These are phyloP conservation scores for Ramaria sp. DNA, from an alignment of 768 basidiomycete genomes.

Conservation along the genomic window DNA sequence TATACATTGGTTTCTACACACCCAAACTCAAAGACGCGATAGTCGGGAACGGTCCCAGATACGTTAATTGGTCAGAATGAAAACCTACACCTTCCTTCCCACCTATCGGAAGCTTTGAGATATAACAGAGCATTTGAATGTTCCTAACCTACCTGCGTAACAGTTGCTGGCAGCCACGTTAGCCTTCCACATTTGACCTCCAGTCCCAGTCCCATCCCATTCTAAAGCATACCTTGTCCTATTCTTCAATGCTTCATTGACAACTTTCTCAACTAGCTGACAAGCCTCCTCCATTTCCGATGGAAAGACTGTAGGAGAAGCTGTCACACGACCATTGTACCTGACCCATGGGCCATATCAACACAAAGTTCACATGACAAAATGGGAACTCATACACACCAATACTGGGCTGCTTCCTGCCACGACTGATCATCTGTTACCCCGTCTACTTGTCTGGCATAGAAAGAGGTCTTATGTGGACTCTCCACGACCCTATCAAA, in stretches of 20 bases:
- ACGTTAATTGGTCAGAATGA: slow-evolving; percentile 74
- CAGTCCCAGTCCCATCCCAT: slow-evolving; percentile 36
- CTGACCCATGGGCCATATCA: slow-evolving; percentile 26
- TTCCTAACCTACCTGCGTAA: slow-evolving; percentile 26
- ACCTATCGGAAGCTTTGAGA: slow-evolving; percentile 33
- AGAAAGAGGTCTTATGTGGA: slow-evolving; percentile 76
- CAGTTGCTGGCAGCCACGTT: slow-evolving; percentile 83
- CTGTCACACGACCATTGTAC: slow-evolving; percentile 68
- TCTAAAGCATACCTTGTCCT: slow-evolving; percentile 54
- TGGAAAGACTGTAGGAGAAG: slow-evolving; percentile 46
- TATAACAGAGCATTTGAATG: not conserved
- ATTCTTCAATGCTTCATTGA: slow-evolving; percentile 58
- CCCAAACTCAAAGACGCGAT: slow-evolving; percentile 80
- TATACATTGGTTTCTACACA: slow-evolving; percentile 13
- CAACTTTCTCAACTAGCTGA: slow-evolving; percentile 51
- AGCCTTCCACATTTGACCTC: slow-evolving; percentile 46
- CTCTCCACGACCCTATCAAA: slow-evolving; percentile 76
- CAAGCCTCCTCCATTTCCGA: slow-evolving; percentile 73
- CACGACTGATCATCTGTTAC: slow-evolving; percentile 32
- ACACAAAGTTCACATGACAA: not conserved
- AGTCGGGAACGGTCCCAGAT: slow-evolving; percentile 75
- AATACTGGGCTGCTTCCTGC: slow-evolving; percentile 67
- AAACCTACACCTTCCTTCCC: slow-evolving; percentile 71
- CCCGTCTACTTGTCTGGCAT: slow-evolving; percentile 40
- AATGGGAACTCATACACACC: slow-evolving; percentile 31